These are phyloP conservation scores for Caryocar brasiliense DNA, from an alignment of 441 rosid genomes.

Conservation along the genomic window DNA sequence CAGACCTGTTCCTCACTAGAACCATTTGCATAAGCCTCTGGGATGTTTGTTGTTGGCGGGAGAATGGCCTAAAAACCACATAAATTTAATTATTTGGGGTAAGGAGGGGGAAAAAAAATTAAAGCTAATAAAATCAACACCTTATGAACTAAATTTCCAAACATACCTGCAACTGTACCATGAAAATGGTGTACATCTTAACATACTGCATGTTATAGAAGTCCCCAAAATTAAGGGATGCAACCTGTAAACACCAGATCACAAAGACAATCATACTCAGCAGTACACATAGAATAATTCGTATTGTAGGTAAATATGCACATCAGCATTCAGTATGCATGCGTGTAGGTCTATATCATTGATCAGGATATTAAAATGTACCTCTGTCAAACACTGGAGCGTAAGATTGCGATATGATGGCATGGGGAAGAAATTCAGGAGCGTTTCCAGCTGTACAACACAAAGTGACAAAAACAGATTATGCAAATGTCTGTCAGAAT, in stretches of 20 bases:
- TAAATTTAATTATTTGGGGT: not conserved
- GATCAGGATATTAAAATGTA: slow-evolving; percentile 14
- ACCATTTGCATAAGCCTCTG: slow-evolving; percentile 90
- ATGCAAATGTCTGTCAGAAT: not conserved
- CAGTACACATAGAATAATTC: too few relatives aligned
- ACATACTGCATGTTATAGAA: slow-evolving; percentile 75
- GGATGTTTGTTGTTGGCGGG: slow-evolving; percentile 69
- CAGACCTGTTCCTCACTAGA: slow-evolving; percentile 83
- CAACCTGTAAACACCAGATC: slow-evolving; percentile 51
- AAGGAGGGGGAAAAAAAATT: slow-evolving; percentile 1
- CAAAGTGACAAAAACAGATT: not conserved
- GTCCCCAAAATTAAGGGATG: slow-evolving; percentile 87
- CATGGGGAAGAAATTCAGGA: slow-evolving; percentile 72
- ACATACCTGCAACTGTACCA: slow-evolving; percentile 74
- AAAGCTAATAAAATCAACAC: slow-evolving; percentile 5
- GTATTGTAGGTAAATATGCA: too few relatives aligned
- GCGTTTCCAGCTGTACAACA: slow-evolving; percentile 72
- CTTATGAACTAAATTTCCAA: not conserved
- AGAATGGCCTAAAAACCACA: slow-evolving; percentile 52
- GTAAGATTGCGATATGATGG: slow-evolving; percentile 91
- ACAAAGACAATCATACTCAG: not conserved
- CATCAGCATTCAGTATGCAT: too few relatives aligned
- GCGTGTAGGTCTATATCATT: too few relatives aligned
- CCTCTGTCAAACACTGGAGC: slow-evolving; percentile 97
- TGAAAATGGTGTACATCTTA: slow-evolving; percentile 71